Evolutionary conservation across 73 alveolate species (phyloP).

Genomic region (Loxodes magnus): DNA sequence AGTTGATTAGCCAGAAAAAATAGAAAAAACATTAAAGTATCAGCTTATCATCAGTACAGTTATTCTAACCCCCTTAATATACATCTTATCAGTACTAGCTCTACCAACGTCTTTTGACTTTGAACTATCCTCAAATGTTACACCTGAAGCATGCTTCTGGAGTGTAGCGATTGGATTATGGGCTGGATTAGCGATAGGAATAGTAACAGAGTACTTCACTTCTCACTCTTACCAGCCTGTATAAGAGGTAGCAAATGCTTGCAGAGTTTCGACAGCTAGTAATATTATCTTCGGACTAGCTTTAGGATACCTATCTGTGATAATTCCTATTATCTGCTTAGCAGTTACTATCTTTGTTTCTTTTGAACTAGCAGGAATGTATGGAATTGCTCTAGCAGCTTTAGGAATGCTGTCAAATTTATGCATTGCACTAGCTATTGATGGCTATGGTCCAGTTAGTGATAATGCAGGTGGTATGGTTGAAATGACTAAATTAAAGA

Average conservation of each 20-base stretch:
- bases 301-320: slow-evolving; percentile 64
- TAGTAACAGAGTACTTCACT: slow-evolving; percentile 85
- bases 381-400: slow-evolving; percentile 91
- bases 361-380: slow-evolving; percentile 55
- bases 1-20: slow-evolving; percentile 25
- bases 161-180: slow-evolving; percentile 63
- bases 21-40: slow-evolving; percentile 30
- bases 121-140: slow-evolving; percentile 14
- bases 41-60: slow-evolving; percentile 30
- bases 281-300: slow-evolving; percentile 87
- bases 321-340: slow-evolving; percentile 63
- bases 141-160: slow-evolving; percentile 46
- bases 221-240: slow-evolving; percentile 82
- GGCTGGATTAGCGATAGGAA: slow-evolving; percentile 75
- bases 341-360: slow-evolving; percentile 57
- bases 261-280: slow-evolving; percentile 92
- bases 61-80: slow-evolving; percentile 26
- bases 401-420: slow-evolving; percentile 90
- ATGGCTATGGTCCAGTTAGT: slow-evolving; percentile 61
- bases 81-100: slow-evolving; percentile 18
- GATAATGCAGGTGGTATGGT: slow-evolving; percentile 98
- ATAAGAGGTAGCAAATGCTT: slow-evolving; percentile 74
- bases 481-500: slow-evolving; percentile 79
- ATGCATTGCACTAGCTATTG: slow-evolving; percentile 52
- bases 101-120: slow-evolving; percentile 43